Percentiles rank a stretch among this genome's conserved stretches.
These are phyloP conservation scores for Alternaria solani DNA, from an alignment of 2,329 filamentous ascomycete species.

Conservation along the genomic window DNA sequence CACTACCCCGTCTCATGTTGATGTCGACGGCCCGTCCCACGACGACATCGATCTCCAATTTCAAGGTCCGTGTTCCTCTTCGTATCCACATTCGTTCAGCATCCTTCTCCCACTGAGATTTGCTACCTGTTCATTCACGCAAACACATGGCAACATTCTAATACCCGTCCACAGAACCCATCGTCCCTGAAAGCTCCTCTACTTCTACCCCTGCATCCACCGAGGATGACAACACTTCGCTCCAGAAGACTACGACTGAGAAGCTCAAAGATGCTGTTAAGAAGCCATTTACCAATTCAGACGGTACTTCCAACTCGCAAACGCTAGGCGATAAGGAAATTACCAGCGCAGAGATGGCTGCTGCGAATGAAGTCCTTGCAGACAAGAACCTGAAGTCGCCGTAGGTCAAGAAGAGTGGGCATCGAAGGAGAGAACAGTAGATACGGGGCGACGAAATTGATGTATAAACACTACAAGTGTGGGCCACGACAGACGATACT, in stretches of 20 bases:
- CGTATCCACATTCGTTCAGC: background rate
- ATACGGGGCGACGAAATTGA: background rate
- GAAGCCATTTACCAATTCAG: constrained; percentile 12
- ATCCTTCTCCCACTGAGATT: background rate
- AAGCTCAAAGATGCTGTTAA: constrained; percentile 20
- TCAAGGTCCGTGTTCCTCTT: constrained; percentile 6
- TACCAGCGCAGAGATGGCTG: constrained; percentile 12
- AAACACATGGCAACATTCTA: background rate
- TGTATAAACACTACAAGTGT: background rate
- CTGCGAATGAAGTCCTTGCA: constrained; percentile 16
- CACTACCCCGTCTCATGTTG: background rate
- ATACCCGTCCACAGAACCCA: constrained; percentile 9
- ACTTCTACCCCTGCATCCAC: background rate
- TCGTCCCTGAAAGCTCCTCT: background rate
- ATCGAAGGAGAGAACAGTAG: background rate
- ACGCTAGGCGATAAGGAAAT: constrained; percentile 5
- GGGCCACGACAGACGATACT: background rate
- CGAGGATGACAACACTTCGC: background rate
- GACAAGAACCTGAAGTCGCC: constrained; percentile 12
- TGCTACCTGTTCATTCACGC: background rate
- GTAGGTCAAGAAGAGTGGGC: background rate
- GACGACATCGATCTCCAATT: constrained; percentile 11
- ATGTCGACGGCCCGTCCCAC: background rate
- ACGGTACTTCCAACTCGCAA: background rate
- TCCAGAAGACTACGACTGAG: constrained; percentile 7